phyloP scores from a whole-genome alignment of 1,284 basidiomycete genomes.

The Rhizoctonia solani region DNA sequence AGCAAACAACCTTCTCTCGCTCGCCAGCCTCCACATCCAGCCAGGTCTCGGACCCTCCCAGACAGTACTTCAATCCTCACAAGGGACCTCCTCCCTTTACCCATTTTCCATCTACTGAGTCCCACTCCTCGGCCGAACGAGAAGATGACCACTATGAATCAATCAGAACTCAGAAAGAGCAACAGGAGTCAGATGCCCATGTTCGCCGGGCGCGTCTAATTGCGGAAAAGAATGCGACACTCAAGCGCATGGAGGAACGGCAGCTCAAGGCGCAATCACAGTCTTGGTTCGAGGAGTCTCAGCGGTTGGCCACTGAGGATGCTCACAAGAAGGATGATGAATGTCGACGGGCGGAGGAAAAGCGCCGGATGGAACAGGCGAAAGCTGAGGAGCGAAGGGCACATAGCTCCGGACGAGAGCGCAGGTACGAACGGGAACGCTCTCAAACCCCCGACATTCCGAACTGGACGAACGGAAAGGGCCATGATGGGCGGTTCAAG shows the following conservation, averaged over 20 bases:
- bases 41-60: too few relatives aligned
- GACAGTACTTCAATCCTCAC: too few relatives aligned
- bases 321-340: constrained; percentile 15
- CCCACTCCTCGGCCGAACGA: too few relatives aligned
- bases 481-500: too few relatives aligned
- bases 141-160: too few relatives aligned
- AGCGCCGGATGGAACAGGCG: constrained; percentile 15
- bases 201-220: constrained; percentile 25
- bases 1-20: too few relatives aligned
- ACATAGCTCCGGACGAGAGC: background rate
- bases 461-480: too few relatives aligned
- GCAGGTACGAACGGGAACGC: background rate
- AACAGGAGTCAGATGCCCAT: background rate
- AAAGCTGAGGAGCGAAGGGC: background rate
- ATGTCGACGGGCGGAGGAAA: background rate
- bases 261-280: constrained; percentile 26
- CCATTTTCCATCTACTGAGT: too few relatives aligned
- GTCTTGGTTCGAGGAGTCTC: constrained; percentile 32
- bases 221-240: constrained; percentile 26
- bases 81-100: too few relatives aligned
- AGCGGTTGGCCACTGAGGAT: constrained; percentile 10
- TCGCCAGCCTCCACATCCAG: too few relatives aligned
- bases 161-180: background rate
- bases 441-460: too few relatives aligned
- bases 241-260: constrained; percentile 25